Evolutionary conservation across 768 basidiomycete genomes (phyloP), one percentile per base, ranked within the genome.

Genomic region (Leucocoprinus leucothites): DNA sequence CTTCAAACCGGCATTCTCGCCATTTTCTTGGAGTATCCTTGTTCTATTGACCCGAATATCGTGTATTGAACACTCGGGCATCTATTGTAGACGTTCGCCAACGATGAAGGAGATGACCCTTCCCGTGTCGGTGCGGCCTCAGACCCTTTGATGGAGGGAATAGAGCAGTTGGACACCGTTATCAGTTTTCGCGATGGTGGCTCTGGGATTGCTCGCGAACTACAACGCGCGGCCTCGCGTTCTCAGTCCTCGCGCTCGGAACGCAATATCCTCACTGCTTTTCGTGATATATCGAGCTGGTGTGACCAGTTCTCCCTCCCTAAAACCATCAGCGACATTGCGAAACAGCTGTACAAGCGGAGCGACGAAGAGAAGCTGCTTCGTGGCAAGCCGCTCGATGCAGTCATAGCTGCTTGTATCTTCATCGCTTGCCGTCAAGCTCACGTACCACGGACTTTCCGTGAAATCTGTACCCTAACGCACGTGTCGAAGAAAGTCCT

Each of bases 91-190:
- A 98, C 97, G 58, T 99, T 99, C 71, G 97, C 97, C 61, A 97
- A 98, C 68, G 96, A 98, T 64, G 97, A 99, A 77, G 95, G 96
- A 59, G 96, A 98, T 69, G 97, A 99, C 69, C 97, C 97, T 59
- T 98, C 97, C 61, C 97, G 97, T 89, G 97, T 99, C 63, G 97
- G 97, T 74, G 94, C 93, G 52, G 94, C 94, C 42, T 84, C 88
- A 18, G 94, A 98, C 70, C 93, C 95, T 26, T 74, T 95, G 41
- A 79, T 98, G 74, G 94, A 98, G 69, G 94, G 94, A 36, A 87
- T 93, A 64, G 95, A 97, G 65, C 91, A 96, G 69, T 82, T 98
- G 45, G 89, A 94, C 64, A 98, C 97, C 31, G 82, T 92, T 54
- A 98, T 98, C 69, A 91, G 91, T 61, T 97, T 96, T 72, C 85